Conservation (phyloP, 2,329 filamentous ascomycete genomes). For the Diaporthe vexans region DNA sequence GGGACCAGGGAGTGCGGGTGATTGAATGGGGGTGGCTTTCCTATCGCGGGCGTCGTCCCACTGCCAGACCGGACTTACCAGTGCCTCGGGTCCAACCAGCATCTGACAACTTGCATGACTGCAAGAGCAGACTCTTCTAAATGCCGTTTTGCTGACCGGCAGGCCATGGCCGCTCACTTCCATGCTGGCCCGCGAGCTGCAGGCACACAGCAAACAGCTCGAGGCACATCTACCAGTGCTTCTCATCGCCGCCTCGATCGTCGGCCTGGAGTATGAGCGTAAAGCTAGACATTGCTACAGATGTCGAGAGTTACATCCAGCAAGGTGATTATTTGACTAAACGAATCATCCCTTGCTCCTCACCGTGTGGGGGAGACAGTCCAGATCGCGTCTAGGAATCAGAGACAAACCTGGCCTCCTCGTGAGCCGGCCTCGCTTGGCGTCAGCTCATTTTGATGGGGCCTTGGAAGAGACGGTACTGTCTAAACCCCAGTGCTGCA, state of each 20-base stretch:
- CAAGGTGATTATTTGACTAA: slow-evolving; percentile 8
- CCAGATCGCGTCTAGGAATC: slow-evolving; percentile 19
- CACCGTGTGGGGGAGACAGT: slow-evolving; percentile 15
- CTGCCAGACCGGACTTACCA: slow-evolving; percentile 31
- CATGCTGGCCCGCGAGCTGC: neutral
- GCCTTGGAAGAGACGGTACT: neutral
- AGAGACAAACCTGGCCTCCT: slow-evolving; percentile 3
- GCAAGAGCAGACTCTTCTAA: slow-evolving; percentile 3
- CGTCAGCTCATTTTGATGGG: slow-evolving; percentile 29
- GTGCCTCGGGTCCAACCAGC: slow-evolving; percentile 26
- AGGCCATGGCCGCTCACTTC: neutral
- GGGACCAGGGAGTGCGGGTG: slow-evolving; percentile 16
- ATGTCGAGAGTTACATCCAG: slow-evolving; percentile 7
- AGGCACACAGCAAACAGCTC: neutral
- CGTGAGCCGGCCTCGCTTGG: slow-evolving; percentile 21
- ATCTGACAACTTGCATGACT: slow-evolving; percentile 1
- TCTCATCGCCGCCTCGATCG: neutral
- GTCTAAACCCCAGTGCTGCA: slow-evolving; percentile 12
- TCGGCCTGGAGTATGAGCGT: neutral
- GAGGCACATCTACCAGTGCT: neutral
- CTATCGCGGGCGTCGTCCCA: slow-evolving; percentile 27
- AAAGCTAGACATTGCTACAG: slow-evolving; percentile 1
- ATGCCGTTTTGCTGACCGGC: neutral
- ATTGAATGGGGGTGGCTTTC: slow-evolving; percentile 29
- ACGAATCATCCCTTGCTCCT: slow-evolving; percentile 18